Percentiles rank a stretch among this genome's conserved stretches.
phyloP scores from a whole-genome alignment of 2,329 filamentous ascomycete species.

The Colletotrichum sidae region DNA sequence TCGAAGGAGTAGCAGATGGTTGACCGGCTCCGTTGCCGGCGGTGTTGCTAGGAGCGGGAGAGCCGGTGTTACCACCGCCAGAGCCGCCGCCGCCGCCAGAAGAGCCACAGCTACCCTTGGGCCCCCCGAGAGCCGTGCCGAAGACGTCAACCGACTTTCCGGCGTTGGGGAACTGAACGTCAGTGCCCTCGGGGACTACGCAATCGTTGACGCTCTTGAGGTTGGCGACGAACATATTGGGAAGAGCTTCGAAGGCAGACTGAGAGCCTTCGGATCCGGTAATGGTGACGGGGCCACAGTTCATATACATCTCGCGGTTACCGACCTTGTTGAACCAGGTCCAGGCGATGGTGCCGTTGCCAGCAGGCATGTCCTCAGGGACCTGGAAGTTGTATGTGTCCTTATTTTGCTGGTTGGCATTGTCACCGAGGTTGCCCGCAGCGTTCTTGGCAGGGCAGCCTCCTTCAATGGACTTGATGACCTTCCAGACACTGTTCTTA shows the following conservation, averaged over 20 bases:
- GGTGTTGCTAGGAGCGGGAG: slow-evolving; percentile 13
- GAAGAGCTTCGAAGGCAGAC: slow-evolving; percentile 70
- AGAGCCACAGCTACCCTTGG: background rate
- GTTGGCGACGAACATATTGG: slow-evolving; percentile 82
- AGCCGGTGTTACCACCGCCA: background rate
- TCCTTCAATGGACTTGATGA: slow-evolving; percentile 88
- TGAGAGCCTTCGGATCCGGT: slow-evolving; percentile 62
- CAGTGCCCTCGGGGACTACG: slow-evolving; percentile 58
- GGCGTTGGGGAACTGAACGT: slow-evolving; percentile 37
- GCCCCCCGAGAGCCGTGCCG: background rate
- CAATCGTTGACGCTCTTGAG: slow-evolving; percentile 62
- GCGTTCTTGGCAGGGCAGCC: slow-evolving; percentile 78
- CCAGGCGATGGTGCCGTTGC: slow-evolving; percentile 87
- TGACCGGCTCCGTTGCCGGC: background rate
- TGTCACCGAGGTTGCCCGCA: slow-evolving; percentile 67
- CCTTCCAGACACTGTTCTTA: slow-evolving; percentile 79
- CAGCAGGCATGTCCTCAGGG: slow-evolving; percentile 77
- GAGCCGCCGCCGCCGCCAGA: background rate
- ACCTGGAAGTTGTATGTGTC: slow-evolving; percentile 77
- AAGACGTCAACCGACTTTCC: slow-evolving; percentile 2
- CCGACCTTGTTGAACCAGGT: slow-evolving; percentile 95
- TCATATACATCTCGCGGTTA: slow-evolving; percentile 98
- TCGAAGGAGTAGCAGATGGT: slow-evolving; percentile 36
- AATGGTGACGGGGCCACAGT: slow-evolving; percentile 83
- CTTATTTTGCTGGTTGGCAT: slow-evolving; percentile 57